Conservation (phyloP, 306 rosid genomes). For the Echinosophora koreensis region DNA sequence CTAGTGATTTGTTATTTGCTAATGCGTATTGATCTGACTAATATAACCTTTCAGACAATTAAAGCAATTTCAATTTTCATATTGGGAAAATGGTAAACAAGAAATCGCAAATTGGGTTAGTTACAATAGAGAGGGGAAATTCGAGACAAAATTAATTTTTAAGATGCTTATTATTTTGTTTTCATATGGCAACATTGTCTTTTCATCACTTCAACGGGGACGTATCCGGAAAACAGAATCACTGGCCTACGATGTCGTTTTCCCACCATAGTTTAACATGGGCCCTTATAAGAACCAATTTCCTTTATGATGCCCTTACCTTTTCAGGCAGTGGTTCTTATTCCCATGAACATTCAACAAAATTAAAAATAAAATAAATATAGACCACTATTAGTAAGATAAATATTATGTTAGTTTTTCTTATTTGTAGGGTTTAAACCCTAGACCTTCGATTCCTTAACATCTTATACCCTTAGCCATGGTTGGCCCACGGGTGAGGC, state of each 20-base stretch:
- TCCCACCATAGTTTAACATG: background rate
- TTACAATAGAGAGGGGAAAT: background rate
- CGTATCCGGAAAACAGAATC: background rate
- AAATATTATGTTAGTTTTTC: no score
- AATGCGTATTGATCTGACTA: constrained; percentile 14
- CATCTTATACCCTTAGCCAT: no score
- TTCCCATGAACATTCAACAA: background rate
- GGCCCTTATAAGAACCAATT: background rate
- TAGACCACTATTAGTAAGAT: no score
- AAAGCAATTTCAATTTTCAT: background rate
- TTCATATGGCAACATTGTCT: constrained; percentile 38
- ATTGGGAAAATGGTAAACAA: background rate
- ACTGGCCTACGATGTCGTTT: constrained; percentile 47
- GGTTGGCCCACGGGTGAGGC: no score
- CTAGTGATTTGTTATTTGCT: background rate
- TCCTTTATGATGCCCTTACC: background rate
- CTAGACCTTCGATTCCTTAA: no score
- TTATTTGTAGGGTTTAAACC: no score
- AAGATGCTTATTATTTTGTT: background rate
- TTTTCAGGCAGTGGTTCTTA: background rate
- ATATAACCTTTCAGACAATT: background rate
- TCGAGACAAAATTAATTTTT: background rate
- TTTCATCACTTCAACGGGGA: constrained; percentile 6
- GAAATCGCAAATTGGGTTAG: background rate
- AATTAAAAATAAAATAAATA: no score